A percentile compares a stretch with the other conserved stretches of the same genome.
Conservation (phyloP, 2,329 filamentous ascomycete genomes). For the Colletotrichum costaricense region DNA sequence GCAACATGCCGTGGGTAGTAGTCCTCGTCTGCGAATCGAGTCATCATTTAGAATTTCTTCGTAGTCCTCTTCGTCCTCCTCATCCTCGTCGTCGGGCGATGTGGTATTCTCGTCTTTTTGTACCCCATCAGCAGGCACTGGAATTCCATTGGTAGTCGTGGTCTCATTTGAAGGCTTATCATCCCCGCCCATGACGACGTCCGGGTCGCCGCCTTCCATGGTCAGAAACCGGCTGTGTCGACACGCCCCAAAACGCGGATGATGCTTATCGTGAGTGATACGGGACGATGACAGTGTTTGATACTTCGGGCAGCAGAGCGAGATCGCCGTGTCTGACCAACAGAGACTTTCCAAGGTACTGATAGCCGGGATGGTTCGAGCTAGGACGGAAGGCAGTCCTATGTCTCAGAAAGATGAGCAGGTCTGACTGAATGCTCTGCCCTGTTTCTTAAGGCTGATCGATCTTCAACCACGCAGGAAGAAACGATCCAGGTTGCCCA, state of each 20-base stretch:
- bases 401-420: background rate
- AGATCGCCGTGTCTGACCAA: background rate
- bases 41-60: conserved; percentile 42
- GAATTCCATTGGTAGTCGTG: conserved; percentile 49
- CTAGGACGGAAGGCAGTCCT: background rate
- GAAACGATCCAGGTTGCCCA: background rate
- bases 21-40: conserved; percentile 52
- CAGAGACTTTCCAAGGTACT: background rate
- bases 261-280: background rate
- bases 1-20: conserved; percentile 80
- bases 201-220: conserved; percentile 32
- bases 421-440: background rate
- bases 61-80: conserved; percentile 45
- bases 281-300: background rate
- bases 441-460: background rate
- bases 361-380: background rate
- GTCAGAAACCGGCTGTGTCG: background rate
- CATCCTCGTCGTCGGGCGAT: conserved; percentile 48
- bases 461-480: background rate
- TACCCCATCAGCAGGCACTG: background rate
- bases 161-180: conserved; percentile 58
- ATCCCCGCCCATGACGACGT: conserved; percentile 53
- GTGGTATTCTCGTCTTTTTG: conserved; percentile 35
- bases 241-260: conserved; percentile 4
- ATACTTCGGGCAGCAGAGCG: background rate